A percentile compares a stretch with the other conserved stretches of the same genome.
These are phyloP conservation scores for Colletotrichum lupini DNA, from an alignment of 2,329 filamentous ascomycete species.

Conservation along the genomic window DNA sequence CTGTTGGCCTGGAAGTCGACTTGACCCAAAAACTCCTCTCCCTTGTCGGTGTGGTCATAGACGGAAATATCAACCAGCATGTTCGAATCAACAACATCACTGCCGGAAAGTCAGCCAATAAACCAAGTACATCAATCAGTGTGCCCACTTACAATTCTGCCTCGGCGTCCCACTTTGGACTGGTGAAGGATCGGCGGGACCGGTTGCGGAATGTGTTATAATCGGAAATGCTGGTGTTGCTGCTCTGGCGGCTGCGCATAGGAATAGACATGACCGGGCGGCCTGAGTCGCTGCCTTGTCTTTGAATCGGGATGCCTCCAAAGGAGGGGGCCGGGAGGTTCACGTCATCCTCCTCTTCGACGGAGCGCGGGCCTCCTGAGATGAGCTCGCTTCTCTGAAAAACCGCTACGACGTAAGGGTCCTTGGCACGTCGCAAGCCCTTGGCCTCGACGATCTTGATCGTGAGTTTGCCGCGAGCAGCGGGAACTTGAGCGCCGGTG, in stretches of 20 bases:
- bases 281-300: slow-evolving; percentile 83
- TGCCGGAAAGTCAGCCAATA: slow-evolving; percentile 48
- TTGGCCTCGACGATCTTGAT: slow-evolving; percentile 90
- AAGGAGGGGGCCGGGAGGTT: slow-evolving; percentile 56
- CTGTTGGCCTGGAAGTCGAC: slow-evolving; percentile 79
- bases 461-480: slow-evolving; percentile 86
- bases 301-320: slow-evolving; percentile 70
- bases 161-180: slow-evolving; percentile 95
- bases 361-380: slow-evolving; percentile 80
- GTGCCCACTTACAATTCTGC: slow-evolving; percentile 83
- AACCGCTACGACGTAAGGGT: slow-evolving; percentile 95
- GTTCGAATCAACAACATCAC: slow-evolving; percentile 92
- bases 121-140: slow-evolving; percentile 37
- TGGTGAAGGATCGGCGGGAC: slow-evolving; percentile 73
- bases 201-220: slow-evolving; percentile 69
- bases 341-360: slow-evolving; percentile 70
- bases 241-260: slow-evolving; percentile 96
- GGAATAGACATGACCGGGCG: slow-evolving; percentile 90
- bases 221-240: slow-evolving; percentile 86
- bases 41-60: slow-evolving; percentile 83
- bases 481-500: slow-evolving; percentile 71
- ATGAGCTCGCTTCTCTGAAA: slow-evolving; percentile 98
- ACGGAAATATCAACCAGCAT: slow-evolving; percentile 93
- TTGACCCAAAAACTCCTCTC: slow-evolving; percentile 92
- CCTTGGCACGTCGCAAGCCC: slow-evolving; percentile 81